Evolutionary conservation across 495 filamentous ascomycete species (phyloP).

Genomic region (Clavariopsis aquatica): DNA sequence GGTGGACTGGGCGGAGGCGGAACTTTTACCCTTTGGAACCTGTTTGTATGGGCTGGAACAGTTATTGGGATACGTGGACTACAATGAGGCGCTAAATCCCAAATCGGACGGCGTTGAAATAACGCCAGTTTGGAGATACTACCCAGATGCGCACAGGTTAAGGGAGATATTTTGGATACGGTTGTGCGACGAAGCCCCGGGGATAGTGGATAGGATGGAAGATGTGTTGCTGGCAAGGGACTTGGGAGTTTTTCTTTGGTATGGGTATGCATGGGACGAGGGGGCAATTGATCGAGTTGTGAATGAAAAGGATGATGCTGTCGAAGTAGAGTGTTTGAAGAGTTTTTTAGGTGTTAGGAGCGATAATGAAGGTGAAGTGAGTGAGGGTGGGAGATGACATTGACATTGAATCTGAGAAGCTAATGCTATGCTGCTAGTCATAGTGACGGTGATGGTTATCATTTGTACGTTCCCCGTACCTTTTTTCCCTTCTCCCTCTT

Average conservation of each 20-base stretch:
- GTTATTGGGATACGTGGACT: constrained; percentile 50
- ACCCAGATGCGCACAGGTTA: constrained; percentile 46
- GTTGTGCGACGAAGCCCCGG: constrained; percentile 45
- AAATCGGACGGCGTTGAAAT: constrained; percentile 33
- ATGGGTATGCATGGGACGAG: constrained; percentile 62
- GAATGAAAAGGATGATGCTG: constrained; percentile 49
- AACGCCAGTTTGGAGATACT: constrained; percentile 42
- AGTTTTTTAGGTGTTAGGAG: constrained; percentile 30
- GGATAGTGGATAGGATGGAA: constrained; percentile 36
- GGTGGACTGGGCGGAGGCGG: constrained; percentile 64
- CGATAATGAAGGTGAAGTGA: not conserved
- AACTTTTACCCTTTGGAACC: constrained; percentile 58
- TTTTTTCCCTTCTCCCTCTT: too few relatives aligned
- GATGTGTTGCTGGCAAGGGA: constrained; percentile 50
- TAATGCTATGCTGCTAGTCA: too few relatives aligned
- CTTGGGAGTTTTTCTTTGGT: constrained; percentile 59
- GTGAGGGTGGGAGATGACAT: too few relatives aligned
- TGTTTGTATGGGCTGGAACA: constrained; percentile 59
- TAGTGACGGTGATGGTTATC: too few relatives aligned
- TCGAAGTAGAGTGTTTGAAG: constrained; percentile 52
- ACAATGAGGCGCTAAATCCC: not conserved
- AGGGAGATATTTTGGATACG: constrained; percentile 53
- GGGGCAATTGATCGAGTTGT: constrained; percentile 57
- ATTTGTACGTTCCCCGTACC: too few relatives aligned
- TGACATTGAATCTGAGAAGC: too few relatives aligned